Evolutionary conservation across 2,329 filamentous ascomycete genomes (phyloP).

Genomic region (Fusarium sp.): DNA sequence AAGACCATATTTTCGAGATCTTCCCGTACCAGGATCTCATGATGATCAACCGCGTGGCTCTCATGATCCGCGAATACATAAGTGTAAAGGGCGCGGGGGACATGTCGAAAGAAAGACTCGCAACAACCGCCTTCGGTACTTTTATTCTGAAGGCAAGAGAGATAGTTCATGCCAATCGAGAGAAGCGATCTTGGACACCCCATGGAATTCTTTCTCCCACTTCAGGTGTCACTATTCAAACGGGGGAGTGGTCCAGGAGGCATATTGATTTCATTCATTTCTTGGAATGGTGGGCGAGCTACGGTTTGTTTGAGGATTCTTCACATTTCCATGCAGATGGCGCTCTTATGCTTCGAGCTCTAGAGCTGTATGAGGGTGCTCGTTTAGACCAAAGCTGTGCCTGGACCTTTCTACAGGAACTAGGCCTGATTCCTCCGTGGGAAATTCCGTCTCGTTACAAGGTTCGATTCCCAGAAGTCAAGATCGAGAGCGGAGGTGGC

Average conservation of each 20-base stretch:
- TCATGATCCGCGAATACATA: slow-evolving; percentile 54
- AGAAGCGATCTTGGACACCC: slow-evolving; percentile 63
- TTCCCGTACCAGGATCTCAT: slow-evolving; percentile 52
- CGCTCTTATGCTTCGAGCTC: slow-evolving; percentile 73
- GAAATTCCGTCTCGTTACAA: slow-evolving; percentile 77
- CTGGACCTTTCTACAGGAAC: slow-evolving; percentile 81
- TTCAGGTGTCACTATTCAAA: slow-evolving; percentile 36
- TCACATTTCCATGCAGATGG: slow-evolving; percentile 74
- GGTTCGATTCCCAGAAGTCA: slow-evolving; percentile 66
- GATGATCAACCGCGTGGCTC: slow-evolving; percentile 52
- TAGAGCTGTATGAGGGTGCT: slow-evolving; percentile 70
- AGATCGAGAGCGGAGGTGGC: slow-evolving; percentile 60
- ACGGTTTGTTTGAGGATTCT: slow-evolving; percentile 65
- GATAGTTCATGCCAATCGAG: slow-evolving; percentile 67
- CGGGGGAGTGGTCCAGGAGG: slow-evolving; percentile 50
- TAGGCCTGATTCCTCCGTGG: slow-evolving; percentile 80
- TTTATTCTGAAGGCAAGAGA: slow-evolving; percentile 67
- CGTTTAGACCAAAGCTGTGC: slow-evolving; percentile 60
- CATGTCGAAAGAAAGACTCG: slow-evolving; percentile 35
- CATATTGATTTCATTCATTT: slow-evolving; percentile 73
- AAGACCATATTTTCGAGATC: slow-evolving; percentile 74
- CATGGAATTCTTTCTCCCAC: slow-evolving; percentile 62
- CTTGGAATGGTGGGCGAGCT: slow-evolving; percentile 77
- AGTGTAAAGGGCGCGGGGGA: slow-evolving; percentile 37
- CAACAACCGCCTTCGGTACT: slow-evolving; percentile 51